These are phyloP conservation scores for Laetiporus sulphureus DNA, from an alignment of 1,284 basidiomycete genomes.

Conservation along the genomic window DNA sequence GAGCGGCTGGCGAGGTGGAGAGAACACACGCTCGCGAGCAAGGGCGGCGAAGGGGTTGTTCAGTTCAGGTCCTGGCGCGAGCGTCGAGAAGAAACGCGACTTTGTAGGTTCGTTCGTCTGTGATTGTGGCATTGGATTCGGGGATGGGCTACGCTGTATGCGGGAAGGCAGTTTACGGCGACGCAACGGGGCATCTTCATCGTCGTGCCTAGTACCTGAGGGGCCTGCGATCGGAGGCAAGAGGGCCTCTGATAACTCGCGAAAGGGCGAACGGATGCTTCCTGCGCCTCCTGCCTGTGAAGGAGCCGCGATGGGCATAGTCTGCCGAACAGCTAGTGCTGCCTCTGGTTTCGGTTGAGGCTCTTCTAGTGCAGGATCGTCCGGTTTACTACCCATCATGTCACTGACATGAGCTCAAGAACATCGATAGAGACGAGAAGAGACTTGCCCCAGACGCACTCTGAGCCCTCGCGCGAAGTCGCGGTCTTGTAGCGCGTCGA, in stretches of 20 bases:
- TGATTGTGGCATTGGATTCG: too few species aligned
- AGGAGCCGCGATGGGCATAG: neutral
- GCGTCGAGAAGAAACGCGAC: too few species aligned
- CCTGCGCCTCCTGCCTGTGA: too few species aligned
- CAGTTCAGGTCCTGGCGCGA: too few species aligned
- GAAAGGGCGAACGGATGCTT: conserved; percentile 17
- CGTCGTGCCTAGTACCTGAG: conserved; percentile 22
- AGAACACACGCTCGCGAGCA: conserved; percentile 13
- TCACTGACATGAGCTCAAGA: neutral
- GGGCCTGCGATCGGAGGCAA: conserved; percentile 15
- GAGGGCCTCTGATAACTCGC: conserved; percentile 17
- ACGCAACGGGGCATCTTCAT: conserved; percentile 41
- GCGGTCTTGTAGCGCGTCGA: conserved; percentile 43
- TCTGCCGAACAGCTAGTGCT: conserved; percentile 6
- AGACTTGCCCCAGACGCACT: conserved; percentile 52
- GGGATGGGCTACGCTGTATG: conserved; percentile 18
- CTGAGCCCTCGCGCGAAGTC: conserved; percentile 53
- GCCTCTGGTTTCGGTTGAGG: conserved; percentile 6
- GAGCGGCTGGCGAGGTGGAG: conserved; percentile 14
- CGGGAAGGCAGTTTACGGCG: conserved; percentile 26
- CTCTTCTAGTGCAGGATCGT: conserved; percentile 11
- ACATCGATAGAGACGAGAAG: neutral
- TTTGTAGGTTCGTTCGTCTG: too few species aligned
- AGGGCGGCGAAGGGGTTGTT: conserved; percentile 2
- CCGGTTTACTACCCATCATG: conserved; percentile 2